phyloP scores from a whole-genome alignment of 306 rosid genomes.

The Cicer chorassanicum region DNA sequence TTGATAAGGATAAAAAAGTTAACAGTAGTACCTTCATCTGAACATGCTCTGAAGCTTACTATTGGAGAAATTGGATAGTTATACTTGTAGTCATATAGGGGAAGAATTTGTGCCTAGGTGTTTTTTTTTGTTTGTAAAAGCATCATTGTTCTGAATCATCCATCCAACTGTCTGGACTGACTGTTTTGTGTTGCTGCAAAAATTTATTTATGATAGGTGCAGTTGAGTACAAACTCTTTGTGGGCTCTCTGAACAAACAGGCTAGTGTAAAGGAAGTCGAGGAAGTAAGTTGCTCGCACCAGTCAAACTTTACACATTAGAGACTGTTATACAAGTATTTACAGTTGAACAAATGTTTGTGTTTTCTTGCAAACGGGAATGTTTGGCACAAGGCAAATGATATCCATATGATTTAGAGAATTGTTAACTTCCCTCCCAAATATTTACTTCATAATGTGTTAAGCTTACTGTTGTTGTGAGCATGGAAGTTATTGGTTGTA shows the following conservation, averaged over 20 bases:
- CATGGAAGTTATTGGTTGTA: slow-evolving; percentile 43
- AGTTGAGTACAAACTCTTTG: slow-evolving; percentile 92
- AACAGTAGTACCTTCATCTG: slow-evolving; percentile 12
- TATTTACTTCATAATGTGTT: slow-evolving; percentile 11
- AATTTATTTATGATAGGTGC: slow-evolving; percentile 69
- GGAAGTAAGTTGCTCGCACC: slow-evolving; percentile 66
- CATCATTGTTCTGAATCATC: slow-evolving; percentile 13
- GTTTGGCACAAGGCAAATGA: slow-evolving; percentile 29
- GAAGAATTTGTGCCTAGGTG: slow-evolving; percentile 18
- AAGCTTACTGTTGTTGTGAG: slow-evolving; percentile 32
- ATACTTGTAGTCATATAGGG: slow-evolving; percentile 1
- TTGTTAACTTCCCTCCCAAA: slow-evolving; percentile 3
- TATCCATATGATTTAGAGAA: slow-evolving; percentile 15
- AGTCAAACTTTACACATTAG: slow-evolving; percentile 37
- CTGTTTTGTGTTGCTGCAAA: slow-evolving; percentile 47
- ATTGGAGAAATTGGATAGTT: slow-evolving; percentile 21
- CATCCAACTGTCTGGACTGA: slow-evolving; percentile 36
- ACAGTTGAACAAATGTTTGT: neutral
- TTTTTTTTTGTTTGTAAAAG: slow-evolving; percentile 3
- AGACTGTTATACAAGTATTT: slow-evolving; percentile 30
- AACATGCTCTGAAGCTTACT: slow-evolving; percentile 23
- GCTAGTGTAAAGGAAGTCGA: slow-evolving; percentile 87
- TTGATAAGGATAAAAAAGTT: neutral
- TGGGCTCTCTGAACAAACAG: slow-evolving; percentile 92
- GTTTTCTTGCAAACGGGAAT: slow-evolving; percentile 24